phyloP scores from a whole-genome alignment of 306 rosid genomes.

The Ziziphus jujuba region DNA sequence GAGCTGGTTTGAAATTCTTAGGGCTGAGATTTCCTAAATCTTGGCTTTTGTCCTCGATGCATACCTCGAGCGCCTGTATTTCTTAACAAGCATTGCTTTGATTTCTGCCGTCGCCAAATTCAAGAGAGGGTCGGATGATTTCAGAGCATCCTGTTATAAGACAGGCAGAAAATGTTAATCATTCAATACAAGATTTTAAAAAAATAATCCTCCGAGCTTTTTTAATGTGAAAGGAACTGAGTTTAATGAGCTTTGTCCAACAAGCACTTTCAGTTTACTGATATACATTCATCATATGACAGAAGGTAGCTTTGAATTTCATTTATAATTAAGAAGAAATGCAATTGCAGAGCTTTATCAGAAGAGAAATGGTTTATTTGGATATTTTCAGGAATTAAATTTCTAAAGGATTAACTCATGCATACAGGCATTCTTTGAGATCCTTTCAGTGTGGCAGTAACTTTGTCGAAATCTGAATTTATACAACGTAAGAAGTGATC shows the following conservation, averaged over 20 bases:
- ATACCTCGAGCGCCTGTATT: constrained; percentile 62
- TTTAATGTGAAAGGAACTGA: too few relatives aligned
- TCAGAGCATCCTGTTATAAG: constrained; percentile 58
- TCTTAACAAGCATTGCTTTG: constrained; percentile 71
- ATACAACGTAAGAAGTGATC: constrained; percentile 84
- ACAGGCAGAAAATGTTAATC: constrained; percentile 14
- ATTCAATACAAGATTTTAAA: too few relatives aligned
- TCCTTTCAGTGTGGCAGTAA: constrained; percentile 78
- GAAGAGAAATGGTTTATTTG: too few relatives aligned
- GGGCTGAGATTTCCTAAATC: constrained; percentile 62
- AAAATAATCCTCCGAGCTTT: too few relatives aligned
- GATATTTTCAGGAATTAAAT: not conserved
- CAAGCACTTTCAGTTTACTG: too few relatives aligned
- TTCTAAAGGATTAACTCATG: constrained; percentile 6
- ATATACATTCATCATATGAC: too few relatives aligned
- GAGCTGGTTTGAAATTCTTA: constrained; percentile 27
- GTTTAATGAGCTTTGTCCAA: too few relatives aligned
- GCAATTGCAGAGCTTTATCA: too few relatives aligned
- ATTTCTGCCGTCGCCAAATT: constrained; percentile 81
- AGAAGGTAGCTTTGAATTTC: too few relatives aligned
- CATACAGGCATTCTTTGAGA: constrained; percentile 72
- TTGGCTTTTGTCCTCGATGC: constrained; percentile 54
- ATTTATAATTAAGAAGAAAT: too few relatives aligned
- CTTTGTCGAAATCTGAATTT: constrained; percentile 78
- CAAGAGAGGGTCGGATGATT: constrained; percentile 76